Percentiles rank a stretch among this genome's conserved stretches.
phyloP scores from a whole-genome alignment of 495 filamentous ascomycete species.

The Mycothermus thermophilus region DNA sequence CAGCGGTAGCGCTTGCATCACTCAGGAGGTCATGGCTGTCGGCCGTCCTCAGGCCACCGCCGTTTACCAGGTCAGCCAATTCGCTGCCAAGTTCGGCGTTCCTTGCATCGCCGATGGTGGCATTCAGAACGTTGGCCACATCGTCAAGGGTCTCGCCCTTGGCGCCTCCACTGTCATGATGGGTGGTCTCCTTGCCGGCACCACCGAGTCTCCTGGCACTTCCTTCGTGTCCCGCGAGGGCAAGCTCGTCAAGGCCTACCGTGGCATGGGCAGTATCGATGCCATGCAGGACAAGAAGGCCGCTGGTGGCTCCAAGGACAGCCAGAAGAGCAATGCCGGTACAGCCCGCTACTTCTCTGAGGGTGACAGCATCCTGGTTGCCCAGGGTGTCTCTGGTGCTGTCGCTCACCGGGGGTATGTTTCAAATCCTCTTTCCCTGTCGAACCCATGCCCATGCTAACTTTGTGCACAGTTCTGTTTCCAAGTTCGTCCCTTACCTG shows the following conservation, averaged over 20 bases:
- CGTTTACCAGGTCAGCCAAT: constrained; percentile 75
- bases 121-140: constrained; percentile 96
- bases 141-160: constrained; percentile 92
- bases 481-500: constrained; percentile 91
- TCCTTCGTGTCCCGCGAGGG: constrained; percentile 92
- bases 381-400: constrained; percentile 79
- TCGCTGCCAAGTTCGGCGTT: constrained; percentile 87
- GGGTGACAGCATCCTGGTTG: constrained; percentile 83
- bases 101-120: constrained; percentile 97
- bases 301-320: constrained; percentile 47
- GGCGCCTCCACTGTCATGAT: constrained; percentile 98
- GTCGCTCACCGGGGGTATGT: constrained; percentile 43
- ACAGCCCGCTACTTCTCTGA: constrained; percentile 98
- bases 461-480: constrained; percentile 43
- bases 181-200: constrained; percentile 93
- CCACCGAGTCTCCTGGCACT: constrained; percentile 91
- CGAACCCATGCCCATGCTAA: constrained; percentile 11
- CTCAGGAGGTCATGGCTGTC: constrained; percentile 98
- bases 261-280: constrained; percentile 96
- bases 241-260: constrained; percentile 96
- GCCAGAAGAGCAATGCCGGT: constrained; percentile 83
- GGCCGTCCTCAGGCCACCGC: constrained; percentile 88
- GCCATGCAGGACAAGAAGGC: constrained; percentile 99
- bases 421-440: not conserved
- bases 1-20: constrained; percentile 94